These are phyloP conservation scores for Fraxinus anomala DNA, from an alignment of 257 asterid species.

Conservation along the genomic window DNA sequence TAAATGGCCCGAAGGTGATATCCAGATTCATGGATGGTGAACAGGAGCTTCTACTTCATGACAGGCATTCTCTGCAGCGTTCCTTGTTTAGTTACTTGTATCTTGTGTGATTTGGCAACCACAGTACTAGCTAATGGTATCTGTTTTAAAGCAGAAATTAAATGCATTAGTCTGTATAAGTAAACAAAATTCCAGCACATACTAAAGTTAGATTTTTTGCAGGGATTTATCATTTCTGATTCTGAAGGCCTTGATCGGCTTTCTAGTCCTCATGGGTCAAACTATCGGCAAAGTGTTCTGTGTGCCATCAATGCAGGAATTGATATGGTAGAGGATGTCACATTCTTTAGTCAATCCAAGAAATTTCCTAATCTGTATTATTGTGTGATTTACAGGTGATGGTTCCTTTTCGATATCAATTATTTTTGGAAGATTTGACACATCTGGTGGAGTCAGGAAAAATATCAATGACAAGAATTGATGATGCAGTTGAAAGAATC, in stretches of 20 bases:
- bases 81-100: not conserved
- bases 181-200: not conserved
- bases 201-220: constrained; percentile 16
- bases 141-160: not conserved
- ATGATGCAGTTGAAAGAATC: constrained; percentile 83
- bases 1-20: not conserved
- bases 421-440: constrained; percentile 57
- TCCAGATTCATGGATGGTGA: not conserved
- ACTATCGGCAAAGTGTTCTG: constrained; percentile 61
- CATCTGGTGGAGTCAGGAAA: constrained; percentile 63
- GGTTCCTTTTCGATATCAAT: constrained; percentile 72
- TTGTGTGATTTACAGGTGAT: constrained; percentile 55
- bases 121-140: not conserved
- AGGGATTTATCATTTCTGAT: constrained; percentile 84
- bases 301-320: constrained; percentile 71
- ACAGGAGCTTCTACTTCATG: not conserved
- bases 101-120: not conserved
- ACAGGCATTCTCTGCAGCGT: not conserved
- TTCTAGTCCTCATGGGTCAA: constrained; percentile 65
- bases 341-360: not conserved
- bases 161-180: not conserved
- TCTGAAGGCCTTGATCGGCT: constrained; percentile 82
- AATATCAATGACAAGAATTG: constrained; percentile 69
- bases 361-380: constrained; percentile 12
- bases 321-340: constrained; percentile 59